Evolutionary conservation across 306 rosid genomes (phyloP), one percentile per base, ranked within the genome.

Genomic region (Vicia villosa): DNA sequence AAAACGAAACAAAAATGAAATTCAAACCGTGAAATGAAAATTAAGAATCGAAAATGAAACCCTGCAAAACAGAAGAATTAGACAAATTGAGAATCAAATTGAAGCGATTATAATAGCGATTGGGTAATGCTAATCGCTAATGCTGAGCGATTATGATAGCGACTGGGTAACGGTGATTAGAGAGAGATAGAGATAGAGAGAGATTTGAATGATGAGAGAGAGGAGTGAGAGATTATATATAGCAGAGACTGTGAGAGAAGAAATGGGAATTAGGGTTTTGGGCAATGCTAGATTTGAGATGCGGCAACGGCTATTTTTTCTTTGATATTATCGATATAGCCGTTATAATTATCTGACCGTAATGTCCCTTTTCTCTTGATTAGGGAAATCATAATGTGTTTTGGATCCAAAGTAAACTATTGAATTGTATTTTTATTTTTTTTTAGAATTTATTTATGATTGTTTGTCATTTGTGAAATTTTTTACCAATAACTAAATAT

Each of bases 301-400:
- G 67, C 57, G 60, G 50, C 73, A 74, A 74, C 73, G 79, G 79
- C 73, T 74, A 40, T 13, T 49, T 62, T 62, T 36, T 17, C 24
- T 36, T 71, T 45, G 11, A 17, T 22, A 19, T 3, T 54, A 40
- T 26, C 38, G 13, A 55, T 55, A 19, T 66, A 65, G 60, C 67
- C 73, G 79, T 74, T 74, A 7, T 20, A 40, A 7, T 12, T 11
- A 2, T n/a, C 0, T 20, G 51, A 62, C 68, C 13, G 1, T 40
- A 10, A 20, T 20, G 51, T 4, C 68, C 45, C 34, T 50, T 45
- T 34, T 34, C 38, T 34, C 38, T 7, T 34, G 0, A 34, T 34
- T 34, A 1, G 38, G 38, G 38, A 7, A 34, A 34, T 34, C 38
- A 30, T 30, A 22, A 22, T 22, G 0, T 3, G 4, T 30, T 30